Conservation (phyloP, 345 rosid species). For the Microcos paniculata region DNA sequence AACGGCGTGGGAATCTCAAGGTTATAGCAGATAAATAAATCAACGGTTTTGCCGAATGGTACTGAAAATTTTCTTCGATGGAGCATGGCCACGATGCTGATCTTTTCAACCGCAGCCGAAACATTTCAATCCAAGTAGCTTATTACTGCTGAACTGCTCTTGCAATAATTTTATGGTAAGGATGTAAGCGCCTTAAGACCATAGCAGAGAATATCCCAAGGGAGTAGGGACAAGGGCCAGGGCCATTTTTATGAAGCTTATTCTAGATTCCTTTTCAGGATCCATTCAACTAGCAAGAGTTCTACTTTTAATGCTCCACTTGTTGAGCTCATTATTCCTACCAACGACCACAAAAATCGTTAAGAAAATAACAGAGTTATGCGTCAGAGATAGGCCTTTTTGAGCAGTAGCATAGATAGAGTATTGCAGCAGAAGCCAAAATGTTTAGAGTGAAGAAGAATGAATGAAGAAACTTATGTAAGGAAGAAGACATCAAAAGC, state of each 20-base stretch:
- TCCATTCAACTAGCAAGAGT: not conserved
- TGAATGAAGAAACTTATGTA: not conserved
- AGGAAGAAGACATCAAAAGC: not conserved
- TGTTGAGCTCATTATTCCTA: not conserved
- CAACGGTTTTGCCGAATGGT: not conserved
- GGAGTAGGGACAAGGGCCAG: too few relatives aligned
- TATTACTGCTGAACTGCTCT: not conserved
- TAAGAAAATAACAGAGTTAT: not conserved
- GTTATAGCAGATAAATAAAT: not conserved
- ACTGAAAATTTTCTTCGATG: not conserved
- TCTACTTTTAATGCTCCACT: not conserved
- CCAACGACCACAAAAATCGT: not conserved
- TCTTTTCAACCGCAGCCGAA: not conserved
- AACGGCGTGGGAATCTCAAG: not conserved
- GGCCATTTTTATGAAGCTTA: not conserved
- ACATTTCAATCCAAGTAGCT: not conserved
- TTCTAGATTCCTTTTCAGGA: not conserved
- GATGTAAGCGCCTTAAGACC: not conserved
- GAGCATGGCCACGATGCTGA: not conserved
- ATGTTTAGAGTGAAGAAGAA: not conserved
- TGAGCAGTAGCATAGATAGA: not conserved
- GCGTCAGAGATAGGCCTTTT: not conserved
- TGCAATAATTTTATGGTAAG: not conserved
- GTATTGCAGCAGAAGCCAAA: not conserved
- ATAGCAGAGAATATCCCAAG: too few relatives aligned